These are phyloP conservation scores for Candolleomyces efflorescens DNA, from an alignment of 768 basidiomycete genomes.

Conservation along the genomic window DNA sequence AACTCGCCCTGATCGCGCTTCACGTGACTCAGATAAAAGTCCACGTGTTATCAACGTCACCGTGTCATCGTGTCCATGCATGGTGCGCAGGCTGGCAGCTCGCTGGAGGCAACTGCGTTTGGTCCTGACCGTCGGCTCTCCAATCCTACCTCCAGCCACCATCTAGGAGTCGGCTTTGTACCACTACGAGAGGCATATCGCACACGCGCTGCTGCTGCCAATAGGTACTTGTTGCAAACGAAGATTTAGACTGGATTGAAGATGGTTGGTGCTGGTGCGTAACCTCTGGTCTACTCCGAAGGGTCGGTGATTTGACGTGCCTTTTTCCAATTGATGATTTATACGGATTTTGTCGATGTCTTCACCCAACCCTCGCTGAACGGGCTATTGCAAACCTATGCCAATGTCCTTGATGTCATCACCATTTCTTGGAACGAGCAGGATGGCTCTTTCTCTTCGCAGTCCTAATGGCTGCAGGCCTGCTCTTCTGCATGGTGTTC, in stretches of 20 bases:
- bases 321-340: not conserved
- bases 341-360: no score
- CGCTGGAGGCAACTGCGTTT: no score
- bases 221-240: not conserved
- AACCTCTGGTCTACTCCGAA: not conserved
- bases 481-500: constrained; percentile 99
- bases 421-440: constrained; percentile 21
- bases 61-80: no score
- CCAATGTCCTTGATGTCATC: no score
- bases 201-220: not conserved
- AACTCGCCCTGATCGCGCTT: no score
- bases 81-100: no score
- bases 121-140: no score
- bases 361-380: no score
- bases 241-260: not conserved
- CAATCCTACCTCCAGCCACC: no score
- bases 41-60: no score
- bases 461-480: constrained; percentile 90
- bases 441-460: constrained; percentile 98
- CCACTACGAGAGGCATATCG: not conserved
- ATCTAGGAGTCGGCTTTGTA: no score
- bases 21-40: no score
- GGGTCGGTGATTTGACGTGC: not conserved
- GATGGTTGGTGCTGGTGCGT: constrained; percentile 2
- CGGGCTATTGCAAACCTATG: not conserved